Evolutionary conservation across 495 filamentous ascomycete species (phyloP), one percentile per base, ranked within the genome.

Genomic region (Lentithecium fluviatile): DNA sequence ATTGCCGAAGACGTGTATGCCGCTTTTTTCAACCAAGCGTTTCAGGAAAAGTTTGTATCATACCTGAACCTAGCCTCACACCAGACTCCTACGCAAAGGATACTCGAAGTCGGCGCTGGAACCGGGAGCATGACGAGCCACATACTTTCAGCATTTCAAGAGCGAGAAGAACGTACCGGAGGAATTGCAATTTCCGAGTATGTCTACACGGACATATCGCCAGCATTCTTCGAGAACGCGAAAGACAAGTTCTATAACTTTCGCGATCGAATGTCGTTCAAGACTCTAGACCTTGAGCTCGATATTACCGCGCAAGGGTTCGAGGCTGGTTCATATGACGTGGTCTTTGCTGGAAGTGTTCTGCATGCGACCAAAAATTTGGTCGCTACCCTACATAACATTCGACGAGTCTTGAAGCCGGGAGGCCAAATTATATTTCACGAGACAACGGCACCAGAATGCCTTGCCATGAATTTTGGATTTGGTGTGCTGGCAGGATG

Each of bases 191-290:
- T 32, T 32, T 32, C 29, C 10, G 29, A 32, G 29, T 69, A 60
- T 51, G 40, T 15, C 10, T 69, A 52, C 59, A 69, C 67, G 19
- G 67, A 69, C 51, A 54, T 69, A 21, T 69, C 67, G 4, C 3
- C 58, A 20, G 52, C 19, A 12, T 69, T 69, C 50, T 63, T 69
- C 26, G 63, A 60, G 24, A 49, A 37, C 17, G 67, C 67, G 20
- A 32, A 38, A 29, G 50, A 49, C 1, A 47, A 43, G 13, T 69
- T 69, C 45, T 15, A 12, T 2, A 21, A 40, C 6, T 25, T 34
- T 2, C 7, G 17, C 6, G 52, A 37, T 17, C 13, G 43, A 10
- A 58, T 66, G 47, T 32, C 17, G 19, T 69, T 60, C 58, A 60
- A 56, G n/a, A 29, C 20, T n/a, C 24, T 66, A 1, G 53, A 69